Evolutionary conservation across 257 asterid species (phyloP).

Genomic region (Ehretia macrophylla): DNA sequence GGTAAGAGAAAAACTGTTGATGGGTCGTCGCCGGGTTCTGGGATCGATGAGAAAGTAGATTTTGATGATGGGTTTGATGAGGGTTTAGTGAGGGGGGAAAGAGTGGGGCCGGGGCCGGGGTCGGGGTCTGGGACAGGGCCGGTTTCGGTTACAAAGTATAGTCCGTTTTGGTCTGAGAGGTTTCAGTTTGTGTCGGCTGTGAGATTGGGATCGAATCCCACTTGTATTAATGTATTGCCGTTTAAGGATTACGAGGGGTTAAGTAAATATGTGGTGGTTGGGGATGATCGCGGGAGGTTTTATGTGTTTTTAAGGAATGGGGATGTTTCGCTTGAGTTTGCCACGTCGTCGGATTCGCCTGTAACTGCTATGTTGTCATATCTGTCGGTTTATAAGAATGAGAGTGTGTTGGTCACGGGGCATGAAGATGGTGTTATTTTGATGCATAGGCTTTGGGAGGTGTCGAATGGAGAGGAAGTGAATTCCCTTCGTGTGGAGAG

Average conservation of each 20-base stretch:
- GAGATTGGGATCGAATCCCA: conserved; percentile 61
- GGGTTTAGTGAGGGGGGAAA: conserved; percentile 17
- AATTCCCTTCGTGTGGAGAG: conserved; percentile 46
- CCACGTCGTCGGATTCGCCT: conserved; percentile 40
- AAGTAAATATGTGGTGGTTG: conserved; percentile 75
- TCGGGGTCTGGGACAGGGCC: conserved; percentile 14
- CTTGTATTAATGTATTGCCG: conserved; percentile 68
- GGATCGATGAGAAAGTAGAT: conserved; percentile 18
- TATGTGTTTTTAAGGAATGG: conserved; percentile 60
- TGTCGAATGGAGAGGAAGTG: conserved; percentile 54
- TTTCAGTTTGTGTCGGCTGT: conserved; percentile 90
- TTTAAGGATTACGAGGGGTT: conserved; percentile 71
- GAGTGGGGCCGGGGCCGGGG: conserved; percentile 26
- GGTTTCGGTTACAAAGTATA: conserved; percentile 56
- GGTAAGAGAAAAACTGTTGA: conserved; percentile 12
- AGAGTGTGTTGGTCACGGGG: conserved; percentile 71
- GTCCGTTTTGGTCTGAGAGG: conserved; percentile 82
- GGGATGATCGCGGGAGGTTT: conserved; percentile 69
- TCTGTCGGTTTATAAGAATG: conserved; percentile 70
- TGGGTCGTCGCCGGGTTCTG: not conserved
- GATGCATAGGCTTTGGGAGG: conserved; percentile 83
- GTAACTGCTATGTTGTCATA: conserved; percentile 55
- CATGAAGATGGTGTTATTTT: conserved; percentile 65
- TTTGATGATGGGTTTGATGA: conserved; percentile 16
- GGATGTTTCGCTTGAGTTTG: conserved; percentile 59